Conservation (phyloP, 1,284 basidiomycete species). For the Rhodotorula sp. region DNA sequence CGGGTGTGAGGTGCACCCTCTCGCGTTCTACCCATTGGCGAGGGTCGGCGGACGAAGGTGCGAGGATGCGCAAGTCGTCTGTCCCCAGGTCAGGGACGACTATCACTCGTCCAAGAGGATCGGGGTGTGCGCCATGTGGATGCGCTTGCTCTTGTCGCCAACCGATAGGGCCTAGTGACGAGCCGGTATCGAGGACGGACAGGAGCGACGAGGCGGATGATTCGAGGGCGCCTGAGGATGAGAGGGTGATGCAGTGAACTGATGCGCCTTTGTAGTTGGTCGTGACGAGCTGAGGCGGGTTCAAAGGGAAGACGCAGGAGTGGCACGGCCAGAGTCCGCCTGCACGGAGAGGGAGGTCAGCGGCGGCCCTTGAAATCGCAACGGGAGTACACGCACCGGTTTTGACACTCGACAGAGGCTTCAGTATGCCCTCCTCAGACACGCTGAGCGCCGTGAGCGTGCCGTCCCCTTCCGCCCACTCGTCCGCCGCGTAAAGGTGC, state of each 20-base stretch:
- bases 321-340: constrained; percentile 34
- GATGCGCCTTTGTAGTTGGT: constrained; percentile 34
- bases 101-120: constrained; percentile 15
- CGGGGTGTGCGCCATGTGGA: constrained; percentile 35
- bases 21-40: constrained; percentile 3
- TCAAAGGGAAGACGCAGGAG: constrained; percentile 3
- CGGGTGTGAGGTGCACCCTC: constrained; percentile 2
- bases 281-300: constrained; percentile 14
- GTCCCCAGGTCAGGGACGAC: constrained; percentile 38
- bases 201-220: background rate
- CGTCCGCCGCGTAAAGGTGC: constrained; percentile 15
- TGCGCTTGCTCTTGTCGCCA: constrained; percentile 30
- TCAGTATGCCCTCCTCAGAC: background rate
- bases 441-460: background rate
- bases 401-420: background rate
- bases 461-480: constrained; percentile 20
- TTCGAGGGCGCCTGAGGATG: constrained; percentile 18
- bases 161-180: constrained; percentile 11
- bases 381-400: background rate
- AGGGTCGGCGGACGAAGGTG: background rate
- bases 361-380: no score
- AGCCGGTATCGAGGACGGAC: background rate
- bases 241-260: background rate
- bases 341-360: background rate
- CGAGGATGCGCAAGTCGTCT: constrained; percentile 27